These are phyloP conservation scores for Rhinocladiella similis DNA, from an alignment of 2,329 filamentous ascomycete genomes.

Conservation along the genomic window DNA sequence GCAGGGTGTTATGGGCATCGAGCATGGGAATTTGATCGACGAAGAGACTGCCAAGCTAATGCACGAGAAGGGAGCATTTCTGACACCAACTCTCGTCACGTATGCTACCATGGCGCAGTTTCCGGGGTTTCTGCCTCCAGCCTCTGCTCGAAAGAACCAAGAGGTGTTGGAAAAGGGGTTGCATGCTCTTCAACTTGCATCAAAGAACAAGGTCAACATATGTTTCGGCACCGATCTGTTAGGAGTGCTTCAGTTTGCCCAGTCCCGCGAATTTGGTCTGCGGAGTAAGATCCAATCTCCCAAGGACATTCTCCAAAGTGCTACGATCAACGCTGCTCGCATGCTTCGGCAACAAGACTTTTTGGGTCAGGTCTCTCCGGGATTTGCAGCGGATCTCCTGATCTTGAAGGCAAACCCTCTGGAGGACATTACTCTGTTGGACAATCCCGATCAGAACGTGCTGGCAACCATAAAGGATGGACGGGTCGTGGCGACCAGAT, in stretches of 20 bases:
- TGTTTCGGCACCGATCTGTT: conserved; percentile 59
- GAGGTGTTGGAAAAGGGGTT: conserved; percentile 52
- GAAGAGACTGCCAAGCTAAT: conserved; percentile 50
- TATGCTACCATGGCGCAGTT: conserved; percentile 37
- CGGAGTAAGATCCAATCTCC: conserved; percentile 44
- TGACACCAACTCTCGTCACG: conserved; percentile 57
- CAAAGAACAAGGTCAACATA: conserved; percentile 54
- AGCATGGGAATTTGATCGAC: conserved; percentile 53
- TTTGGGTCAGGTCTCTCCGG: conserved; percentile 52
- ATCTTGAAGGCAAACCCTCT: conserved; percentile 55
- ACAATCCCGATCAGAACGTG: conserved; percentile 46
- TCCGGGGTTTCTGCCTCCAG: conserved; percentile 41
- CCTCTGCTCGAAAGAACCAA: conserved; percentile 50
- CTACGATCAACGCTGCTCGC: conserved; percentile 50
- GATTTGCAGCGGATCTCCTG: conserved; percentile 55
- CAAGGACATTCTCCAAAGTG: conserved; percentile 44
- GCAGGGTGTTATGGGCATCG: conserved; percentile 57
- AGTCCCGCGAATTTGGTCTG: conserved; percentile 51
- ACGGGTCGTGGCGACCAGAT: conserved; percentile 37
- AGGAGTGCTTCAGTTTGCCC: conserved; percentile 49
- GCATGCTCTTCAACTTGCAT: conserved; percentile 48
- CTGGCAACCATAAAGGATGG: conserved; percentile 58
- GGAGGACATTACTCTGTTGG: conserved; percentile 54
- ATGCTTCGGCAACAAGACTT: conserved; percentile 48
- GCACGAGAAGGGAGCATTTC: conserved; percentile 48